Conservation (phyloP, 164 flowering plant genomes). For the Liriodendron chinense region DNA sequence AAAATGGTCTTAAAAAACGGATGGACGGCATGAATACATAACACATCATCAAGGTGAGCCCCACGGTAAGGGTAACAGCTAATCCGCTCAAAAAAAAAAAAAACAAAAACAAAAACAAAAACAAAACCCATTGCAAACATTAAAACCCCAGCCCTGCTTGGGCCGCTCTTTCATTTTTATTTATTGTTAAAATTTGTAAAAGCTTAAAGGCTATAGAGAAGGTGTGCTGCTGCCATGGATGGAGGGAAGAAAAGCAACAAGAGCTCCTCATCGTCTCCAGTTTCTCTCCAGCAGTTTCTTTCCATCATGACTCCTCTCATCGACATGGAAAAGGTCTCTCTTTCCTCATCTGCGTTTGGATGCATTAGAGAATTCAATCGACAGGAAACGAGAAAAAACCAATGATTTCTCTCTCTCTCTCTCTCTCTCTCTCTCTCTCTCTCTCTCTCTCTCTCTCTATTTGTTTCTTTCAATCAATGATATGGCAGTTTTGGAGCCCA, state of each 20-base stretch:
- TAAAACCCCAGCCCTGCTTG: too few relatives aligned
- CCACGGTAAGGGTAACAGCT: too few relatives aligned
- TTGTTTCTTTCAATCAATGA: neutral
- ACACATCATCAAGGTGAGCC: too few relatives aligned
- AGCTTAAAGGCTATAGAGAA: too few relatives aligned
- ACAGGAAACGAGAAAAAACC: neutral
- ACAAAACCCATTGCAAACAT: too few relatives aligned
- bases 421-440: neutral
- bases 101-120: too few relatives aligned
- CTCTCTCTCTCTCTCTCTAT: neutral
- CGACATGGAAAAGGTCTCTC: conserved; percentile 77
- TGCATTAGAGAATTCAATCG: neutral
- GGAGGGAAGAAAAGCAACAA: conserved; percentile 30
- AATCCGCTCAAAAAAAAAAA: too few relatives aligned
- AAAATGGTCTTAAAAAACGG: too few relatives aligned
- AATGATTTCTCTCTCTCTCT: neutral
- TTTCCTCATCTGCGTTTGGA: neutral
- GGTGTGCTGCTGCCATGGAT: conserved; percentile 33
- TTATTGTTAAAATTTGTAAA: too few relatives aligned
- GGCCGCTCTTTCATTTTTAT: too few relatives aligned
- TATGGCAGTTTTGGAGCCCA: too few relatives aligned
- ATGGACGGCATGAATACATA: too few relatives aligned
- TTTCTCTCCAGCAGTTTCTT: conserved; percentile 75
- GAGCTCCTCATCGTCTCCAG: conserved; percentile 30
- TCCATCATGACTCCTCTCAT: conserved; percentile 71